phyloP scores from a whole-genome alignment of 345 rosid species.

The Brassica rapa region DNA sequence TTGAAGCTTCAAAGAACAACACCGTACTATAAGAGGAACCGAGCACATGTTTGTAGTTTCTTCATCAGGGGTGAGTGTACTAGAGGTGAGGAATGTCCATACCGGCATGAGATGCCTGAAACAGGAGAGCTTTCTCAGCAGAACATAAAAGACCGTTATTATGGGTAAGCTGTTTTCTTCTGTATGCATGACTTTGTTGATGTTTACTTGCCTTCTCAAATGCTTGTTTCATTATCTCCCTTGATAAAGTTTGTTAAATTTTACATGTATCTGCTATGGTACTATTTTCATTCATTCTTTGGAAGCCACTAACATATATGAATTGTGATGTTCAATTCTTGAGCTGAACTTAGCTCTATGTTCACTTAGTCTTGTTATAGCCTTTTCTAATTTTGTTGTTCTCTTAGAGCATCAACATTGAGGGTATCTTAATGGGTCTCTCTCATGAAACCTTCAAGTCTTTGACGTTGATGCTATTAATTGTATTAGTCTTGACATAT shows the following conservation, averaged over 20 bases:
- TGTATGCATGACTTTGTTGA: slow-evolving; percentile 5
- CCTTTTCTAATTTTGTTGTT: not conserved
- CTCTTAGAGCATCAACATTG: not conserved
- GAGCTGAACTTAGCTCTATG: not conserved
- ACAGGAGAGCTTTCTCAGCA: slow-evolving; percentile 96
- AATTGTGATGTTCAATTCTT: not conserved
- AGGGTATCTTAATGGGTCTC: not conserved
- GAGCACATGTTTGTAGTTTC: slow-evolving; percentile 98
- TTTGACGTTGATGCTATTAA: not conserved
- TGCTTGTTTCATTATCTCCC: not conserved
- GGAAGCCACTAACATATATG: not conserved
- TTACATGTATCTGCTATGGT: not conserved
- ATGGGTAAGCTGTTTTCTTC: slow-evolving; percentile 61
- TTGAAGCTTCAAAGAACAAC: slow-evolving; percentile 92
- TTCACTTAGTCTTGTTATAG: not conserved
- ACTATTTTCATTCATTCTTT: not conserved
- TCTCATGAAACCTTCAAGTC: not conserved
- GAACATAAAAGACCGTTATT: slow-evolving; percentile 94
- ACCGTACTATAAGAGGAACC: slow-evolving; percentile 86
- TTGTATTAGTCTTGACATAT: not conserved
- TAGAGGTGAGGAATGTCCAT: slow-evolving; percentile 95
- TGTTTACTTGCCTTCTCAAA: not conserved
- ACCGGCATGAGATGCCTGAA: slow-evolving; percentile 94
- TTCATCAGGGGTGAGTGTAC: slow-evolving; percentile 92
- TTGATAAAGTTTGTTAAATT: not conserved